Base-by-base conservation (phyloP, 768 basidiomycete genomes). In the Hebeloma cylindrosporum region DNA sequence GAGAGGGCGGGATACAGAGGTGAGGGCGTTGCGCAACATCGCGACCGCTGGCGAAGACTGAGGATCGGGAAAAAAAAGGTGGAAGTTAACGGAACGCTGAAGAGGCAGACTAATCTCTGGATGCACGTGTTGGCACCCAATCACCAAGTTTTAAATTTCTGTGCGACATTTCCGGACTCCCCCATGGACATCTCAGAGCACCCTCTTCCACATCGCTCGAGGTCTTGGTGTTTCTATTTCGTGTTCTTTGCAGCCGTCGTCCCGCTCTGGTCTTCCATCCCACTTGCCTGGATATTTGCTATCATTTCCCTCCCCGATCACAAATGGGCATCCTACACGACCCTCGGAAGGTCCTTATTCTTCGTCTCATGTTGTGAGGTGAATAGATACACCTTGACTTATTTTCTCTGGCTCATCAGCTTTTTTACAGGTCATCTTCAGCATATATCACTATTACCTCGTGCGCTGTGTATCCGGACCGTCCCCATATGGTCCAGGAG, bases 21-120 rank as follows among this genome's bases (percentile, higher is more conserved):
- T 68, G 58, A 87, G 54, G 53, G 78, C 77, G 70, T 75, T 81
- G 71, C 82, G 82, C 62, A 89, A 67, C 81, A 88, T 86, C 61
- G 52, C 65, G 64, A 62, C 65, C 59, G 64, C 58, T 59, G 60
- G 56, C 48, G 46, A 55, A 52, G 51, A 53, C 58, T 48, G 45
- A 58, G 54, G 50, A 65, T 61, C 59, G 59, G 66, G 48, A 48
- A 48, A 56, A 64, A 69, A 51, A 45, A 46, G 51, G 51, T 43
- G 34, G 35, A 22, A 44, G 29, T 43, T 45, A 41, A 40, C 38
- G 44, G 41, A 18, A 37, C 50, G 28, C 37, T 14, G 32, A 28
- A 39, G 49, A 30, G 46, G 42, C 38, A 30, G 35, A 21, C 30
- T 36, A 16, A 31, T 49, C 38, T 36, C 33, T 36, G 22, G n/a